Conservation (phyloP, 2,329 filamentous ascomycete species). For the Aspergillus sp. region DNA sequence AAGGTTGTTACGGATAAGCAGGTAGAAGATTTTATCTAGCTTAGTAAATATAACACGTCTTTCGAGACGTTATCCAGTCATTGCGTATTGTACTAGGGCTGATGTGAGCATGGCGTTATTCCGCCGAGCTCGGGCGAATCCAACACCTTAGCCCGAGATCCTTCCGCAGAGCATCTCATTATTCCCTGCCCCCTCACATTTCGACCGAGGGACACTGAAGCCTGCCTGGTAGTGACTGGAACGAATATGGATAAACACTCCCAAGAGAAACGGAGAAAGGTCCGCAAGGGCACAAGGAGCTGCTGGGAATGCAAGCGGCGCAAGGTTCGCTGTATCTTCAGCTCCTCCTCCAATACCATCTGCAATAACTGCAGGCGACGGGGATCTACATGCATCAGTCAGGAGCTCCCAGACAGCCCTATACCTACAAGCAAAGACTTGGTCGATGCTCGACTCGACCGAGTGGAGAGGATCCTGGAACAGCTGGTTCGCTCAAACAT, state of each 20-base stretch:
- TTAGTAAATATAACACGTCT: too few relatives aligned
- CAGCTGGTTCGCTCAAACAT: background rate
- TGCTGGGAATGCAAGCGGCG: constrained; percentile 32
- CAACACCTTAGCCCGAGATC: background rate
- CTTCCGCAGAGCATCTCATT: background rate
- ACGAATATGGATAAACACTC: background rate
- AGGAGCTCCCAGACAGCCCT: constrained; percentile 49
- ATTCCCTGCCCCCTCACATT: too few relatives aligned
- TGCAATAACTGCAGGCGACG: constrained; percentile 34
- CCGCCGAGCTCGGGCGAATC: background rate
- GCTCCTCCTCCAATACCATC: constrained; percentile 16
- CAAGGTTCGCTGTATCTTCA: constrained; percentile 37
- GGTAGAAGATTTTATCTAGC: too few relatives aligned
- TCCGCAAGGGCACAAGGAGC: constrained; percentile 40
- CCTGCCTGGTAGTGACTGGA: too few relatives aligned
- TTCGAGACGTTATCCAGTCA: too few relatives aligned
- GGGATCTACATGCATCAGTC: constrained; percentile 44
- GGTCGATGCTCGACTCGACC: constrained; percentile 6
- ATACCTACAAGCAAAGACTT: constrained; percentile 15
- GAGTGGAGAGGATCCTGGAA: constrained; percentile 2
- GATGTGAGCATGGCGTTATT: background rate
- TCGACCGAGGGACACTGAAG: too few relatives aligned
- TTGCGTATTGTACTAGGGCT: background rate
- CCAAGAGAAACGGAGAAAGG: constrained; percentile 22
- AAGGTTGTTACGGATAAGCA: too few relatives aligned